Base-by-base conservation (phyloP, 2,329 filamentous ascomycete species). In the Diaporthe amygdali region DNA sequence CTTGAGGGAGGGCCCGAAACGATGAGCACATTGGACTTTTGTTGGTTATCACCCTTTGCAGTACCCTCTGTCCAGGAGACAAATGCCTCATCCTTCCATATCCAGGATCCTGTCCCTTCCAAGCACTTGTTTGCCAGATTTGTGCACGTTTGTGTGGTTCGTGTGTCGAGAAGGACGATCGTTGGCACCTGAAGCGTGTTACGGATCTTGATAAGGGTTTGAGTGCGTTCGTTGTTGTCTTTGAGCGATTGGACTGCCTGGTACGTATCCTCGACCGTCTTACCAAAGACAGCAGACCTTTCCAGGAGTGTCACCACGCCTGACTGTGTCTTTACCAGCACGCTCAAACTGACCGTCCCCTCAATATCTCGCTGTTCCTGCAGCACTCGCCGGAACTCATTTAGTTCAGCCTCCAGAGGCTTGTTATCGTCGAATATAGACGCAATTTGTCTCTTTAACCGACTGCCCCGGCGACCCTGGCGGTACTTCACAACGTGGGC, bases 401-500 rank as follows among this genome's bases (percentile, higher is more conserved):
- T 54, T 76, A 77, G 75, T 66, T 76, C 74, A 5, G 22, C 64
- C 9, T 54, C 22, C 7, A 78, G 37, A 32, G 68, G 74, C 10
- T 74, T 74, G 68, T 78, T 74, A 7, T 76, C 75, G 8, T 78
- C 72, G 14, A 77, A 74, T 5, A 78, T 69, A 3, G 75, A 73
- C 49, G 72, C 76, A n/a, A 73, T 27, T 49, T 75, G 68, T 47
- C 68, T 72, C 22, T 64, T 27, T 30, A 77, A 37, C 34, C 76
- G 76, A 20, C 74, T 68, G 52, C 74, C 37, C 44, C 72, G 74
- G 39, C 75, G 61, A 12, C 76, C 74, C 37, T 78, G 77, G n/a
- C 72, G 73, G 49, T 77, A 78, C n/a, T 76, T 76, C 17, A 78
- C 74, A 3, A 78, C 76, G 22, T 78, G 74, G 15, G 76, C 77